These are phyloP conservation scores for Rhodotorula sp. DNA, from an alignment of 1,284 basidiomycete genomes.

Conservation along the genomic window DNA sequence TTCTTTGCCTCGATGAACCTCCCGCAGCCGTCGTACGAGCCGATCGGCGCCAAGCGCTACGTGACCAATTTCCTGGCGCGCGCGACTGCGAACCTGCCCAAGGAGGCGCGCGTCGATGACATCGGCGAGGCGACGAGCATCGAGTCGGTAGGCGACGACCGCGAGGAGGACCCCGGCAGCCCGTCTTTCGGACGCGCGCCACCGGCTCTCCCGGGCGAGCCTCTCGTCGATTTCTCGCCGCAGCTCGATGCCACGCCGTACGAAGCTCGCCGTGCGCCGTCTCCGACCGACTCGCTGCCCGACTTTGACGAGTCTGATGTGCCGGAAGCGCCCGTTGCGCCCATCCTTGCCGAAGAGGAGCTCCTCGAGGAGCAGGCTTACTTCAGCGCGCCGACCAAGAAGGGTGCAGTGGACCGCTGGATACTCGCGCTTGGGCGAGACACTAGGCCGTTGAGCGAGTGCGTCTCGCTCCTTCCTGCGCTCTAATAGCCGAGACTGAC, in stretches of 20 bases:
- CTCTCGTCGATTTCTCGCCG: background rate
- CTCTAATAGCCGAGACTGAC: background rate
- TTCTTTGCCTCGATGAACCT: background rate
- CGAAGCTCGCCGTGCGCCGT: background rate
- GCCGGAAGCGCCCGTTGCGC: background rate
- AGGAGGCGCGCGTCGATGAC: background rate
- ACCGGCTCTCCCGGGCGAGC: background rate
- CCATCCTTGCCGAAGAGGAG: background rate
- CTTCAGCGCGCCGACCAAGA: background rate
- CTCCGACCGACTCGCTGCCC: conserved; percentile 5
- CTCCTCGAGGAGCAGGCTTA: conserved; percentile 2
- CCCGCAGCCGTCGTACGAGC: background rate
- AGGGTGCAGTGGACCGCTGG: conserved; percentile 3
- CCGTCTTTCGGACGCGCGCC: background rate
- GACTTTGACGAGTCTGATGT: background rate
- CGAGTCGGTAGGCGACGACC: too few relatives aligned
- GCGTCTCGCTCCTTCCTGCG: background rate
- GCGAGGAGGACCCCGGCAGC: too few relatives aligned
- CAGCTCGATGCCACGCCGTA: background rate
- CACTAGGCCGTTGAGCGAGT: background rate
- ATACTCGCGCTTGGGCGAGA: background rate
- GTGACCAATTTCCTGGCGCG: conserved; percentile 3
- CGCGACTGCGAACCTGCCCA: background rate
- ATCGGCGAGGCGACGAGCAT: background rate
- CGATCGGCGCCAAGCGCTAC: background rate